phyloP scores from a whole-genome alignment of 306 rosid genomes.

The Cicer yamashitae region DNA sequence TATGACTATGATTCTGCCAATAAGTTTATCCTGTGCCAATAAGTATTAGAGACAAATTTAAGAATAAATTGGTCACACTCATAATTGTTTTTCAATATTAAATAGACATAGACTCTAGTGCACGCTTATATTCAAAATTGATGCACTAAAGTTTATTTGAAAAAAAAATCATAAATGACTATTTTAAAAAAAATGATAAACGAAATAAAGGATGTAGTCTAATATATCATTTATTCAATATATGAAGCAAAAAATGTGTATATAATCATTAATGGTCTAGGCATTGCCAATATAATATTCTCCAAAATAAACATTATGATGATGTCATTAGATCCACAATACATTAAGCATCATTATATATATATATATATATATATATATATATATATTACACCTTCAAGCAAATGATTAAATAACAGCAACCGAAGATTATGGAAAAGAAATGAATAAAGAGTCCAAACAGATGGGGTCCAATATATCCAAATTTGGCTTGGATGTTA shows the following conservation, averaged over 20 bases:
- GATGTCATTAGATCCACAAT: slow-evolving; percentile 45
- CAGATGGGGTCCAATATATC: slow-evolving; percentile 58
- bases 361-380: too few species aligned
- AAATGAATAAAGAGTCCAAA: slow-evolving; percentile 43
- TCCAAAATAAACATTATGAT: slow-evolving; percentile 40
- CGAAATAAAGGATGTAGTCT: not conserved
- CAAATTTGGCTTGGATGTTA: slow-evolving; percentile 46
- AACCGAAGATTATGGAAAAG: slow-evolving; percentile 9
- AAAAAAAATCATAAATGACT: too few species aligned
- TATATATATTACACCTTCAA: not conserved
- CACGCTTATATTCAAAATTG: too few species aligned
- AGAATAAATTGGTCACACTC: not conserved
- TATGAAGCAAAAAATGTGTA: slow-evolving; percentile 17
- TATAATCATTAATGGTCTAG: not conserved
- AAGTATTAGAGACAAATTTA: slow-evolving; percentile 26
- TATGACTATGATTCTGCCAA: not conserved
- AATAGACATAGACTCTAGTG: not conserved
- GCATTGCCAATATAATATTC: not conserved
- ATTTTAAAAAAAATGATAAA: not conserved
- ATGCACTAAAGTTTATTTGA: too few species aligned
- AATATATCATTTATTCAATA: not conserved
- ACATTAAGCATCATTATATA: slow-evolving; percentile 33
- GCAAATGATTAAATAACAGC: not conserved
- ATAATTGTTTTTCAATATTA: not conserved
- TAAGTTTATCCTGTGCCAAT: too few species aligned